Evolutionary conservation across 352 stramenopile genomes (phyloP), one percentile per base, ranked within the genome.

Genomic region (Phytopythium oedochilum): DNA sequence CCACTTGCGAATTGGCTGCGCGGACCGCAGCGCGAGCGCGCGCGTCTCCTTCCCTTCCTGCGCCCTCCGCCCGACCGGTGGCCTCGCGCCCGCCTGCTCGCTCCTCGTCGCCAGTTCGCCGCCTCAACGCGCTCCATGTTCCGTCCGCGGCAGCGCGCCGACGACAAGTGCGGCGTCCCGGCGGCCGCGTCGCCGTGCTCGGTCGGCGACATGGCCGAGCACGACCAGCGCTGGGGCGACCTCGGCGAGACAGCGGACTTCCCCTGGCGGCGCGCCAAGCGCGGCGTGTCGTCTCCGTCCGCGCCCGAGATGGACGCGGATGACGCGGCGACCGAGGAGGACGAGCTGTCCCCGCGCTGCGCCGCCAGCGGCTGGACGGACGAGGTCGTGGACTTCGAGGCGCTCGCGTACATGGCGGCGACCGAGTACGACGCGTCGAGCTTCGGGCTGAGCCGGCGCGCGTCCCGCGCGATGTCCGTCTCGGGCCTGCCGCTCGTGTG

Each of bases 401-500:
- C 46, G 42, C 58, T 83, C 26, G 62, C 59, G n/a, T 65, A 64
- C 46, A 64, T 69, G 46, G 68, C 39, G 17, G 61, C 46, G 49
- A 65, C 36, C 36, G 61, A 55, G 32, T 66, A 67, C 49, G 63
- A 67, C 51, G 59, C 53, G 53, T 50, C 64, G 34, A 69, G 47
- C 29, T 53, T 51, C 29, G 50, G 51, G 31, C 40, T 42, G 14
- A 53, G 52, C 29, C 56, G 56, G 35, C 29, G 56, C 38, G 63
- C 46, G 59, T 42, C 29, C 26, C 45, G 26, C 28, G 23, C 50
- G 1, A 32, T 56, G 6, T 57, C 55, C 22, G 73, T 88, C 22
- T 93, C 83, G 26, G 81, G 82, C 0, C 67, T 94, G 28, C 83
- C 83, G 22, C 68, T 91, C 44, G 69, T 89, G 54, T 94, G 83